Evolutionary conservation across 2,329 filamentous ascomycete genomes (phyloP), one percentile per base, ranked within the genome.

Genomic region (Aspergillus ochraceoroseus): DNA sequence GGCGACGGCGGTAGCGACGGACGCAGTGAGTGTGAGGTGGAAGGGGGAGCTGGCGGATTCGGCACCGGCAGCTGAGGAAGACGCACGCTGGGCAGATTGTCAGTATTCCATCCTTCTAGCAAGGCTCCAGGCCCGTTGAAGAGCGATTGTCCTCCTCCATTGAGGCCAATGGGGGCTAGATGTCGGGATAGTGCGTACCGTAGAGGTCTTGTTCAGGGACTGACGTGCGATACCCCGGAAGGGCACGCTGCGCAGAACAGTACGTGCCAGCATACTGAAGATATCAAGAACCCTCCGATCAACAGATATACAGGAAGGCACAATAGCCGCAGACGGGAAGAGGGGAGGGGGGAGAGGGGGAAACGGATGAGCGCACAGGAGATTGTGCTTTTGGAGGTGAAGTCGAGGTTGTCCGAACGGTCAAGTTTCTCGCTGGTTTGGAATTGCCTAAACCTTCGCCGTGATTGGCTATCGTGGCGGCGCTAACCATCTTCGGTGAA

Each of bases 201-300:
- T 86, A 64, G 82, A 74, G 62, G 82, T 72, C 67, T 79, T 79
- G 68, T 80, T 75, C 67, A 82, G 75, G 70, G 79, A 77, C 75
- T 83, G 84, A 74, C 81, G 76, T 63, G 83, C 79, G 70, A 82
- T 76, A 75, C 82, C 84, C 76, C 88, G 77, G 65, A 83, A 78
- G 80, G 88, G 88, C 80, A 85, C 79, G 70, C 85, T 82, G 77
- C 87, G 87, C 78, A 94, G 74, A 74, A 81, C 81, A 73, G 88
- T 87, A 79, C 88, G 85, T 75, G 87, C 85, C 79, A 95, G 82
- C 90, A 96, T 95, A 68, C 70, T 84, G 77, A 57, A 52, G 45
- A 58, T 61, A 55, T 55, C 47, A 53, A 56, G 43, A 32, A 60
- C 61, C 64, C 62, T 64, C 61, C 61, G 54, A 59, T 55, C 54